Evolutionary conservation across 192 early-diverging fungal genomes (phyloP).

Genomic region (Dissophora globulifera): DNA sequence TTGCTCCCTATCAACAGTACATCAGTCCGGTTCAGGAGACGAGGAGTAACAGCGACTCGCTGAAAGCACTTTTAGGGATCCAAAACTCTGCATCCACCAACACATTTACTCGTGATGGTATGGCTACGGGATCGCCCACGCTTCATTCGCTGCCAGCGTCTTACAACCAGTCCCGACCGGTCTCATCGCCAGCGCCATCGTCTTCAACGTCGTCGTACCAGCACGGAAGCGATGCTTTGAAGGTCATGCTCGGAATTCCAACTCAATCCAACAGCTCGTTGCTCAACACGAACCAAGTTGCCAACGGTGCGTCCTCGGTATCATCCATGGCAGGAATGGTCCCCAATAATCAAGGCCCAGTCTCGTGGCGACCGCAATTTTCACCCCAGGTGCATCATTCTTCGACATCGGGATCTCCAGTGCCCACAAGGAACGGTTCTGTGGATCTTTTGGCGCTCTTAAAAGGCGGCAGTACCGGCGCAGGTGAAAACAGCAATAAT

Average conservation of each 20-base stretch:
- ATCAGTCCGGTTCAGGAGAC: neutral
- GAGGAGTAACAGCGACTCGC: slow-evolving; percentile 27
- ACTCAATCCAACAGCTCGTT: slow-evolving; percentile 6
- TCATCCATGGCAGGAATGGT: neutral
- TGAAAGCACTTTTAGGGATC: slow-evolving; percentile 39
- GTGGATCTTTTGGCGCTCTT: slow-evolving; percentile 63
- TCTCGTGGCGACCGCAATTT: slow-evolving; percentile 35
- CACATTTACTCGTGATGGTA: slow-evolving; percentile 10
- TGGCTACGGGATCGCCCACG: slow-evolving; percentile 18
- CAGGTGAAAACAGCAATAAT: slow-evolving; percentile 4
- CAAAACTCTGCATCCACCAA: slow-evolving; percentile 1
- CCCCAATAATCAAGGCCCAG: slow-evolving; percentile 10
- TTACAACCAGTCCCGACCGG: neutral
- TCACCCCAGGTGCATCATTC: slow-evolving; percentile 31
- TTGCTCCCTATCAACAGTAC: slow-evolving; percentile 2
- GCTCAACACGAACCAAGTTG: neutral
- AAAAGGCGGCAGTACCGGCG: slow-evolving; percentile 15
- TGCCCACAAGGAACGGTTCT: slow-evolving; percentile 29
- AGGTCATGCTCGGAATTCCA: slow-evolving; percentile 35
- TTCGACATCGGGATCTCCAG: neutral
- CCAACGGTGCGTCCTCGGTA: slow-evolving; percentile 6
- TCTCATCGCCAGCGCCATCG: slow-evolving; percentile 13
- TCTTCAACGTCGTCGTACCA: slow-evolving; percentile 18
- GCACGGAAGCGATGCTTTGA: slow-evolving; percentile 36
- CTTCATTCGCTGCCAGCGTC: slow-evolving; percentile 12